Conservation (phyloP, 495 filamentous ascomycete genomes). For the Penicillium silybi region DNA sequence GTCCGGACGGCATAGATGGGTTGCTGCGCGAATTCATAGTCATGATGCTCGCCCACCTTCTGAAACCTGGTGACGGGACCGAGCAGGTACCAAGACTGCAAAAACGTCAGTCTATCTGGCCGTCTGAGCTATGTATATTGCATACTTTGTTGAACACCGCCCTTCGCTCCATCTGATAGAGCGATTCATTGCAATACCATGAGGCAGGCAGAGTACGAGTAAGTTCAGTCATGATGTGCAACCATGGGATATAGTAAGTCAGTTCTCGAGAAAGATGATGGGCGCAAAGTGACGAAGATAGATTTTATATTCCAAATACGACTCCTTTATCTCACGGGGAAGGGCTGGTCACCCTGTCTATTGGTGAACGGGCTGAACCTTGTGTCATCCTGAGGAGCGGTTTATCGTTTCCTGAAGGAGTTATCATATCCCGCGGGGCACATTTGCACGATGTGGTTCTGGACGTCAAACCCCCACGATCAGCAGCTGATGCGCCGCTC, state of each 20-base stretch:
- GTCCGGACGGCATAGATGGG: constrained; percentile 42
- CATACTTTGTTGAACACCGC: constrained; percentile 52
- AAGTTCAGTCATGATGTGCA: constrained; percentile 21
- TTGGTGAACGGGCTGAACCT: constrained; percentile 10
- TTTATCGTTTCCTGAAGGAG: constrained; percentile 37
- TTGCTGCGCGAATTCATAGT: constrained; percentile 55
- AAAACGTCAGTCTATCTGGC: constrained; percentile 5
- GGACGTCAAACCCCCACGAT: constrained; percentile 5
- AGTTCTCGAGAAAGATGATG: background rate
- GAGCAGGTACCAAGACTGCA: constrained; percentile 59
- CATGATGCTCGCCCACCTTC: constrained; percentile 38
- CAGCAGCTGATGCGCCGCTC: background rate
- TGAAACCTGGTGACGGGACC: constrained; percentile 56
- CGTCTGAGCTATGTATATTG: background rate
- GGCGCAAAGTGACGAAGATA: background rate
- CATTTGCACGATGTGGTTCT: background rate
- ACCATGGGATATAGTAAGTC: background rate
- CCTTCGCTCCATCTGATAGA: constrained; percentile 50
- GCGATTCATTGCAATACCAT: constrained; percentile 40
- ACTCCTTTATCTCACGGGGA: background rate
- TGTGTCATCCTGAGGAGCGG: constrained; percentile 10
- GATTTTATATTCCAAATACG: background rate
- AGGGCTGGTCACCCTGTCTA: background rate
- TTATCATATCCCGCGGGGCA: constrained; percentile 33
- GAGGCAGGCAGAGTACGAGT: constrained; percentile 40